Evolutionary conservation across 805 yeast species (phyloP), one percentile per base, ranked within the genome.

Genomic region (Tanozyma kutaoensis): DNA sequence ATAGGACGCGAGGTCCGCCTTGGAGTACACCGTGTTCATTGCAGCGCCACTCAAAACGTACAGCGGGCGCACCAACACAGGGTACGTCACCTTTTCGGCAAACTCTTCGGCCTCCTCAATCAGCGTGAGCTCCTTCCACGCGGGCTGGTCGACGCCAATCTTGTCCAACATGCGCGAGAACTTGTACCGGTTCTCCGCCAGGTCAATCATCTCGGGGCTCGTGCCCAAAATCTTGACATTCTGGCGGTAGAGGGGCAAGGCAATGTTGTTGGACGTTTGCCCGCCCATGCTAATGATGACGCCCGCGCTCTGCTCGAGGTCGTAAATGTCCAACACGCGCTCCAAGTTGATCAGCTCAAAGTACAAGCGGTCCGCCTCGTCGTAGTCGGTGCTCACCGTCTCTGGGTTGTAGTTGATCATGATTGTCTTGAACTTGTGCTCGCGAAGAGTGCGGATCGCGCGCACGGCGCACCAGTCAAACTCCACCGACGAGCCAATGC

Each of bases 381-480:
- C 98, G 51, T 82, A 88, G 59, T 88, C 98, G 28, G 98, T 88
- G n/a, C 94, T 80, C 13, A 88, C 98, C 20, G 98, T 88, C 62
- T 88, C 98, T 22, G 98, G 98, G 62, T 88, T 88, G 63, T 91
- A 88, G 65, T 88, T 88, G 47, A 88, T 74, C 96, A 91, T 91
- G 48, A 91, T 77, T 23, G 97, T 88, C 65, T 85, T 88, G 48
- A 69, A 64, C 32, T 86, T 84, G 50, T 73, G 70, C 40, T 78
- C 78, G 45, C 98, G 74, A 49, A 88, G 66, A 22, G 97, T 84
- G 60, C 97, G 75, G 37, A 85, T 91, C 25, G 97, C 91, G 38
- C 95, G 72, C 32, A 88, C 98, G 25, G 97, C 97, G 73, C 98
- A 88, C 96, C 97, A 88, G 62, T 88, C 98, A 50, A 88, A 88